Evolutionary conservation across 1,139 yeast species (phyloP), one percentile per base, ranked within the genome.

Genomic region (Wickerhamomyces sp.): DNA sequence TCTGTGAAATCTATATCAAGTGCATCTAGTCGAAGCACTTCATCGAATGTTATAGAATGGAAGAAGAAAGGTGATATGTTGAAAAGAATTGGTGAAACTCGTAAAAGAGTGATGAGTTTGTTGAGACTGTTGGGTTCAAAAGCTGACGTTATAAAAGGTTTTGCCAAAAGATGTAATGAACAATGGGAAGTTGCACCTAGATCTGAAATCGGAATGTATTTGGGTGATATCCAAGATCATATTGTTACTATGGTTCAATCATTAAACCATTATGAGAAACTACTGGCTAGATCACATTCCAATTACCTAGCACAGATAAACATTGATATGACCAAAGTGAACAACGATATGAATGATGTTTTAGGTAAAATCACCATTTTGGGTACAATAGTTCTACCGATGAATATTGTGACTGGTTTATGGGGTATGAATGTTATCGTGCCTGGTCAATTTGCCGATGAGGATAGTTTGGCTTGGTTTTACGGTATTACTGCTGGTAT

Each of bases 371-470:
- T 91, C 38, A 87, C 97, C 6, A 82, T 91, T 28, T 64, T 91
- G 44, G 98, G 98, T 70, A 88, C 97, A 0, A 85, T 91, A 41
- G 95, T 91, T 8, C 66, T 91, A 41, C 98, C 98, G 4, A 75
- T 91, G 71, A 91, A 91, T 56, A 86, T 91, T 38, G 81, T 91
- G 17, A 91, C 98, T 1, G 98, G 98, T 20, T 66, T 91, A 35
- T 91, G 97, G 97, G 98, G 98, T 41, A 91, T 91, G 98, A 91
- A 91, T 63, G 95, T 94, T 46, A 49, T 85, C 10, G 97, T 91
- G 24, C 98, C 98, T 0, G 98, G 98, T 0, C 97, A 89, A 55
- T 81, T 73, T 20, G n/a, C n/a, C n/a, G n/a, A n/a, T n/a, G 66
- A 68, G 32, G 78, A 74, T 12, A 81, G 86, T 1, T 64, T 89